phyloP scores from a whole-genome alignment of 2,329 filamentous ascomycete genomes.

The Xylaria sp. region DNA sequence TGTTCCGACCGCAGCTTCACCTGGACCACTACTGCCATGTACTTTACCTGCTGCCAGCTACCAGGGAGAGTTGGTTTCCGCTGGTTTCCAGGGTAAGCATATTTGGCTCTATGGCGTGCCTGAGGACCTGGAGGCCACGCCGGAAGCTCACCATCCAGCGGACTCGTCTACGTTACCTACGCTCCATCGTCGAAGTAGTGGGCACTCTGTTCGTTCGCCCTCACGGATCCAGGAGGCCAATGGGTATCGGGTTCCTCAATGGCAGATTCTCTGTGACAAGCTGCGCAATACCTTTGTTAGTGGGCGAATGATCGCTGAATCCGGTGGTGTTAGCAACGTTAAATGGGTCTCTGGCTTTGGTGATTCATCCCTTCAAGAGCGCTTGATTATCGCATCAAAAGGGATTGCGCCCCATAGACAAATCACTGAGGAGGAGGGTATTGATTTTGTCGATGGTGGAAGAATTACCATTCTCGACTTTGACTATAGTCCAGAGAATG shows the following conservation, averaged over 20 bases:
- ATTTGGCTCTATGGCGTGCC: conserved; percentile 85
- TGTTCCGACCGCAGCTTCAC: conserved; percentile 61
- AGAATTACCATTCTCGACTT: conserved; percentile 80
- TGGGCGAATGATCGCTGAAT: conserved; percentile 72
- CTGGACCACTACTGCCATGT: conserved; percentile 72
- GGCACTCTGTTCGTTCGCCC: conserved; percentile 55
- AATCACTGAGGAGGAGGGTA: conserved; percentile 74
- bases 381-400: conserved; percentile 76
- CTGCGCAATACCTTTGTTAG: conserved; percentile 76
- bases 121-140: conserved; percentile 73
- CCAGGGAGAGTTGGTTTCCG: conserved; percentile 76
- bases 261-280: conserved; percentile 76
- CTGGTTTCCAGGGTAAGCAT: conserved; percentile 77
- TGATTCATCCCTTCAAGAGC: conserved; percentile 61
- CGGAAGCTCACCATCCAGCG: conserved; percentile 53
- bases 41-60: conserved; percentile 77
- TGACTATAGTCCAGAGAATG: conserved; percentile 69
- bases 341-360: conserved; percentile 75
- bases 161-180: conserved; percentile 47
- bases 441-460: conserved; percentile 82
- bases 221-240: conserved; percentile 53
- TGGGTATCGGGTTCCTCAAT: conserved; percentile 66
- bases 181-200: conserved; percentile 55
- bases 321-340: conserved; percentile 73
- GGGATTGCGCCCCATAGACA: conserved; percentile 70